Percentiles rank a stretch among this genome's conserved stretches.
Conservation (phyloP, 805 yeast genomes). For the Candida ipomoeae region DNA sequence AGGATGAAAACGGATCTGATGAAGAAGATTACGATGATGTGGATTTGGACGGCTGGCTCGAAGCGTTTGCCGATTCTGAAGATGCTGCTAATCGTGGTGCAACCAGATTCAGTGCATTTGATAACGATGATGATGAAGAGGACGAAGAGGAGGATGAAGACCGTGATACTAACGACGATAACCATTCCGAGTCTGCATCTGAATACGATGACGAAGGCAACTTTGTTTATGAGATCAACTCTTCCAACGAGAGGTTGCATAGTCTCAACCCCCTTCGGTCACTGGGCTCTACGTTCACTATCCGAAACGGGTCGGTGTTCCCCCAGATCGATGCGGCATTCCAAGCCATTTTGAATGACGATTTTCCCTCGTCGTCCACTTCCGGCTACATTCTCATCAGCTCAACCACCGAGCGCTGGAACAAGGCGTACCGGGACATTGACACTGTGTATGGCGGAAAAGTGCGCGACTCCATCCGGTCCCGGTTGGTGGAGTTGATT, state of each 20-base stretch:
- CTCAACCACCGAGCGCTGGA: slow-evolving; percentile 69
- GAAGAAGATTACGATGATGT: slow-evolving; percentile 33
- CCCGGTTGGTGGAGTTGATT: slow-evolving; percentile 27
- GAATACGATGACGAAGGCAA: background rate
- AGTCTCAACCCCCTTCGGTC: background rate
- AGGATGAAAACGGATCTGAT: slow-evolving; percentile 25
- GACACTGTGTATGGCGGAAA: background rate
- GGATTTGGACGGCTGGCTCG: slow-evolving; percentile 40
- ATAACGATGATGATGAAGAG: slow-evolving; percentile 17
- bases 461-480: slow-evolving; percentile 1
- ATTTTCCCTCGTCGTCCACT: slow-evolving; percentile 9
- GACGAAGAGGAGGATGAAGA: slow-evolving; percentile 13
- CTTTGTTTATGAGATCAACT: background rate
- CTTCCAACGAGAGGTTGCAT: background rate
- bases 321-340: slow-evolving; percentile 26
- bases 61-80: slow-evolving; percentile 32
- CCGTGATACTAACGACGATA: slow-evolving; percentile 18
- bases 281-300: background rate
- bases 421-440: slow-evolving; percentile 30
- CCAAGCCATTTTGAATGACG: slow-evolving; percentile 16
- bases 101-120: slow-evolving; percentile 8
- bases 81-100: slow-evolving; percentile 7
- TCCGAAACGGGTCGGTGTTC: slow-evolving; percentile 3
- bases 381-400: slow-evolving; percentile 25
- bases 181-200: slow-evolving; percentile 8